Conservation (phyloP, 768 basidiomycete species). For the Mrakia gelida region DNA sequence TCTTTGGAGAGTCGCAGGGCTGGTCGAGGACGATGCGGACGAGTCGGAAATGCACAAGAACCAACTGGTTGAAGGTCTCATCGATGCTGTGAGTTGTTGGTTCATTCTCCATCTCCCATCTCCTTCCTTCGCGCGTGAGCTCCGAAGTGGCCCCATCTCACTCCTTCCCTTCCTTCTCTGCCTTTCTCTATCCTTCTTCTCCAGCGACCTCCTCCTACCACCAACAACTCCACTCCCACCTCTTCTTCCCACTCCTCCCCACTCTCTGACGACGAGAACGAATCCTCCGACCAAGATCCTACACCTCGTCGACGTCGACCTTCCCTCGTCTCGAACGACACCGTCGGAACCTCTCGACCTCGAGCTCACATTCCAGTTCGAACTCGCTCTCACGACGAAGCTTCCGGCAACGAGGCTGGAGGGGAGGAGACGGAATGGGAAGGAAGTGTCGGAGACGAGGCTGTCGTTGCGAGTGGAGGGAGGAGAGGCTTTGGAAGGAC, state of each 20-base stretch:
- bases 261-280: conserved; percentile 12
- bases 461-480: neutral
- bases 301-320: conserved; percentile 24
- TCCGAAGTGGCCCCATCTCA: neutral
- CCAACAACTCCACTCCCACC: conserved; percentile 7
- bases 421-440: conserved; percentile 20
- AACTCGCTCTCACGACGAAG: neutral
- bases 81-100: conserved; percentile 2
- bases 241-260: conserved; percentile 1
- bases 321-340: neutral
- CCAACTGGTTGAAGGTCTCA: conserved; percentile 12
- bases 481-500: neutral
- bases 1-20: conserved; percentile 24
- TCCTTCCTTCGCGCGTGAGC: neutral
- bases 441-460: neutral
- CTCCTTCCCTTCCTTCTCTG: neutral
- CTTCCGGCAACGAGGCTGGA: conserved; percentile 4
- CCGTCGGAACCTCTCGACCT: neutral
- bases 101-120: neutral
- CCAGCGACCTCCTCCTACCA: neutral
- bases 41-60: conserved; percentile 16
- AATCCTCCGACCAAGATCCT: neutral
- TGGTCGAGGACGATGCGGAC: conserved; percentile 17
- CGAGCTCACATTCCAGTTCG: neutral
- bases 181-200: neutral